A percentile compares a stretch with the other conserved stretches of the same genome.
These are phyloP conservation scores for Chaetoceros tenuissimus DNA, from an alignment of 108 stramenopile genomes.

Conservation along the genomic window DNA sequence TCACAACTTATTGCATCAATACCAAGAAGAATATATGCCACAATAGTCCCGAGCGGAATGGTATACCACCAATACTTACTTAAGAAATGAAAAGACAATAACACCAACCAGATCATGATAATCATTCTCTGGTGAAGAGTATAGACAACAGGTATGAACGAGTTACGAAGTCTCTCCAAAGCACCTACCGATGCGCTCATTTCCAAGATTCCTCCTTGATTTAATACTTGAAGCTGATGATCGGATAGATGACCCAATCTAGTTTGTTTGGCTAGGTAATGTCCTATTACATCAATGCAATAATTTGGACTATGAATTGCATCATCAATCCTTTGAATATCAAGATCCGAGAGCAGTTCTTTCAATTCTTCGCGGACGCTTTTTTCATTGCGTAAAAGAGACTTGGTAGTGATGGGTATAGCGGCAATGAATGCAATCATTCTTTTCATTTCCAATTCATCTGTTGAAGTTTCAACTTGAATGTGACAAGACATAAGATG, in stretches of 20 bases:
- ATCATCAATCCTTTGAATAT: conserved; percentile 5
- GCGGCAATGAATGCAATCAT: conserved; percentile 8
- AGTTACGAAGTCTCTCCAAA: conserved; percentile 7
- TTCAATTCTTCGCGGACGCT: too few species aligned
- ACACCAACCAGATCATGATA: conserved; percentile 8
- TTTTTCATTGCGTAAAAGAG: conserved; percentile 8
- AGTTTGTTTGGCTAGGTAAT: background rate
- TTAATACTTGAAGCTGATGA: background rate
- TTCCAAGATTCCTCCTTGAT: background rate
- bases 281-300: conserved; percentile 7
- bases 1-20: conserved; percentile 10
- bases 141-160: conserved; percentile 8
- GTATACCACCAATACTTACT: conserved; percentile 8
- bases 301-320: conserved; percentile 1
- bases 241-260: background rate
- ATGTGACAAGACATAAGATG: conserved; percentile 9
- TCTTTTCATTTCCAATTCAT: conserved; percentile 4
- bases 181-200: conserved; percentile 4
- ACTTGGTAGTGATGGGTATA: conserved; percentile 8
- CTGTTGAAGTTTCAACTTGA: background rate
- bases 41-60: conserved; percentile 5
- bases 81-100: conserved; percentile 4
- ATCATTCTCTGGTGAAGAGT: conserved; percentile 5
- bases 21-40: conserved; percentile 4
- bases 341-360: conserved; percentile 3